Evolutionary conservation across 192 early-diverging fungal species (phyloP).

Genomic region (Backusella mclennaniae): DNA sequence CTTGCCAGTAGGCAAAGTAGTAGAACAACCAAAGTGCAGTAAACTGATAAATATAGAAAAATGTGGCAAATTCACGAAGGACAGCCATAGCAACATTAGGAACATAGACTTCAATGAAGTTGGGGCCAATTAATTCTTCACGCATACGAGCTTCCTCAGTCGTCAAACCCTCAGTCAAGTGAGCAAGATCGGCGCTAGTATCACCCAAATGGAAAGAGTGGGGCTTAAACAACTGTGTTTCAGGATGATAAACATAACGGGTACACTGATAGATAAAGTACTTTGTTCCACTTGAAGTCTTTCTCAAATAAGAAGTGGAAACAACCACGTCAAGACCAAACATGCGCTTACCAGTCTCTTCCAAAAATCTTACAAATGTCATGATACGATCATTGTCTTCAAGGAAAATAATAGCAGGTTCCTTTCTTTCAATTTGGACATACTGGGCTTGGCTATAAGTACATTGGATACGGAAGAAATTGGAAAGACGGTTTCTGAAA

Average conservation of each 20-base stretch:
- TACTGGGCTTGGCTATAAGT: conserved; percentile 38
- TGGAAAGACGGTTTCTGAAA: conserved; percentile 41
- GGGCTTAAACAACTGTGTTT: conserved; percentile 52
- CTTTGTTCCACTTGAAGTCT: conserved; percentile 46
- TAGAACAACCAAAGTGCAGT: conserved; percentile 53
- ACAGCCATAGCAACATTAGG: conserved; percentile 55
- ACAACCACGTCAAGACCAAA: conserved; percentile 43
- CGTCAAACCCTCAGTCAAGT: conserved; percentile 46
- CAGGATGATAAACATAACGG: conserved; percentile 65
- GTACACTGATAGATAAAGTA: conserved; percentile 75
- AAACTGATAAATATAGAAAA: conserved; percentile 59
- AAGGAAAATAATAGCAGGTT: conserved; percentile 37
- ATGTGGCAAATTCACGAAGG: conserved; percentile 55
- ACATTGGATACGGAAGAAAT: conserved; percentile 54
- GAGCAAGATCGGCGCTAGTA: conserved; percentile 40
- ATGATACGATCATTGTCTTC: conserved; percentile 35
- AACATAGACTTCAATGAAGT: conserved; percentile 65
- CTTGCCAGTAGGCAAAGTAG: conserved; percentile 54
- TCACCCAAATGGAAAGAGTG: conserved; percentile 55
- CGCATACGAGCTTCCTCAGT: conserved; percentile 51
- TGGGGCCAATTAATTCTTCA: conserved; percentile 66
- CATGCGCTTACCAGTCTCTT: conserved; percentile 18
- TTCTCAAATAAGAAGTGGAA: conserved; percentile 40
- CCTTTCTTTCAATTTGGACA: conserved; percentile 46
- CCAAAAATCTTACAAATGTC: conserved; percentile 22